These are phyloP conservation scores for Botrytis fragariae DNA, from an alignment of 2,329 filamentous ascomycete species.

Conservation along the genomic window DNA sequence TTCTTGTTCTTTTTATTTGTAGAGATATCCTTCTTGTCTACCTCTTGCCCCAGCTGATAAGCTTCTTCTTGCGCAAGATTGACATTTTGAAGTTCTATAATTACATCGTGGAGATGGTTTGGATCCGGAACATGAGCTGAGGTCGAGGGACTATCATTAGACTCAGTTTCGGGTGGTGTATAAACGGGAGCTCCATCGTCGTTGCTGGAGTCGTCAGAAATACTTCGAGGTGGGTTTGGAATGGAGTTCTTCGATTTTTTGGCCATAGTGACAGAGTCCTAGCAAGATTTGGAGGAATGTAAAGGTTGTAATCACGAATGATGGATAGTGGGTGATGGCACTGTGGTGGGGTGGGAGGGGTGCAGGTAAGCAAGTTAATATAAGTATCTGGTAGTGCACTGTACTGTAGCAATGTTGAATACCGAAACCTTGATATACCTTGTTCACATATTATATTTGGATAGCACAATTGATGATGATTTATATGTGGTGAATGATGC, in stretches of 20 bases:
- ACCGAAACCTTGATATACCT: not conserved
- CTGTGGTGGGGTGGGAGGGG: not conserved
- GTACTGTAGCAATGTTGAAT: not conserved
- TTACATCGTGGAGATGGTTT: not conserved
- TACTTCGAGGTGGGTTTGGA: not conserved
- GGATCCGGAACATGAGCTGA: not conserved
- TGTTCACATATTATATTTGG: not conserved
- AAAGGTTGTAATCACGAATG: slow-evolving; percentile 1
- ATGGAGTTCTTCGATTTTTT: not conserved
- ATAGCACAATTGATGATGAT: not conserved
- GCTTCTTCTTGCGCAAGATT: not conserved
- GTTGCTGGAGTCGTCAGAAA: not conserved
- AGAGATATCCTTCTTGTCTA: not conserved
- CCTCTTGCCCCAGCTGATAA: not conserved
- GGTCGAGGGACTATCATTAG: not conserved
- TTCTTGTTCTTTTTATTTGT: not conserved
- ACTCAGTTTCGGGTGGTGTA: slow-evolving; percentile 11
- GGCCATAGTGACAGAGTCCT: slow-evolving; percentile 3
- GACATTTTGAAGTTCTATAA: not conserved
- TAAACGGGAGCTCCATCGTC: slow-evolving; percentile 13
- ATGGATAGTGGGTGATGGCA: not conserved
- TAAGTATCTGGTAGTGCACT: not conserved
- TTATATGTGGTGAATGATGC: not conserved
- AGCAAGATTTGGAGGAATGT: not conserved
- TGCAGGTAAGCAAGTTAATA: slow-evolving; percentile 6